Base-by-base conservation (phyloP, 768 basidiomycete species). In the Mycena venus region DNA sequence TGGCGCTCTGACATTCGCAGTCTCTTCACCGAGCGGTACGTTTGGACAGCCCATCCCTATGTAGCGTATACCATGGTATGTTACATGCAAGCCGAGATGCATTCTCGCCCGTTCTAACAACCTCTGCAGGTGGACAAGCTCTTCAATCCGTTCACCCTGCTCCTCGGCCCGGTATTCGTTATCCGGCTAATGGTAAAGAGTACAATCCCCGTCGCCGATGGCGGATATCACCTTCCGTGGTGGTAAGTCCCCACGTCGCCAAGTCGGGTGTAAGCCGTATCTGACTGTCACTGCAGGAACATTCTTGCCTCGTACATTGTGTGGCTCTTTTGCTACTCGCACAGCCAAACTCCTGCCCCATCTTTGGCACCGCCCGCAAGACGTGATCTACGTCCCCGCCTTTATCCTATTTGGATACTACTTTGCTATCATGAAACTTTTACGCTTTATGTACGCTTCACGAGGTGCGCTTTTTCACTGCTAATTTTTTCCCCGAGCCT, bases 51-150 rank as follows among this genome's bases (percentile, higher is more conserved):
- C 51, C 95, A 97, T 86, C 96, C 96, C 40, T 97, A 96, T 83
- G 95, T 96, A 56, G 94, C 96, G 11, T 97, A 95, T 83, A 96
- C 96, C 3, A 98, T 98, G 96, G 94, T 96, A 73, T 98, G 96
- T 94, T 96, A 73, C 74, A 89, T 82, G 8, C 9, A 10, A 10
- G n/a, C 23, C 29, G 3, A 3, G 23, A 31, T 17, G 27, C 5
- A 8, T 4, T 19, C 12, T 6, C 7, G 3, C 19, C 61, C 19
- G 6, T 58, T 15, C 31, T 44, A 32, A 42, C 44, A 17, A 23
- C 15, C 40, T 44, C 75, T 56, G 17, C 72, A 94, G 94, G 92
- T 94, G 42, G 94, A 95, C 85, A 95, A 95, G 80, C 85, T 96
- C 56, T 90, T 96, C 85, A 96, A 96, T 81, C 95, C 95, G 11